A percentile compares a stretch with the other conserved stretches of the same genome.
phyloP scores from a whole-genome alignment of 306 rosid genomes.

The Vigna unguiculata region DNA sequence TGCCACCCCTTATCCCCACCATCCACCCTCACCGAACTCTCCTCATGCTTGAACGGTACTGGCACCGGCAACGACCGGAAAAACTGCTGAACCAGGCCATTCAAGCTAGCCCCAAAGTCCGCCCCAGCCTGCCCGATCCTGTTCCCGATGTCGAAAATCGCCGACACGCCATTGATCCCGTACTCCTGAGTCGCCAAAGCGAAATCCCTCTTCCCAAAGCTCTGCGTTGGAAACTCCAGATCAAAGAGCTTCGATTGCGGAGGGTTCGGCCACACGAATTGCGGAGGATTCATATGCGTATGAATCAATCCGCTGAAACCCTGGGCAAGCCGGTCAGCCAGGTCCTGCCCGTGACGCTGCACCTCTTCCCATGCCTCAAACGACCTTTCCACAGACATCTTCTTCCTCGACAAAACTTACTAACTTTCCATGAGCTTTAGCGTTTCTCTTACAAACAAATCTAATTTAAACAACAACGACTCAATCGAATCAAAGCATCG shows the following conservation, averaged over 20 bases:
- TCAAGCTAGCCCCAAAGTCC: slow-evolving; percentile 88
- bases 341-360: slow-evolving; percentile 94
- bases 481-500: background rate
- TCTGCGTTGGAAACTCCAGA: slow-evolving; percentile 74
- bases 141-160: slow-evolving; percentile 82
- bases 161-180: slow-evolving; percentile 73
- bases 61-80: slow-evolving; percentile 80
- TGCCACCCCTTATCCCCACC: slow-evolving; percentile 55
- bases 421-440: slow-evolving; percentile 39
- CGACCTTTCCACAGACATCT: slow-evolving; percentile 88
- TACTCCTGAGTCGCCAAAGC: slow-evolving; percentile 52
- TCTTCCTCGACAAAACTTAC: slow-evolving; percentile 22
- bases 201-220: slow-evolving; percentile 67
- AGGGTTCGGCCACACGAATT: slow-evolving; percentile 85
- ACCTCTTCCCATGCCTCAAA: slow-evolving; percentile 99
- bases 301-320: slow-evolving; percentile 89
- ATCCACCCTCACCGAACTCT: slow-evolving; percentile 51
- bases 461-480: background rate
- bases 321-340: slow-evolving; percentile 94
- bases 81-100: slow-evolving; percentile 92
- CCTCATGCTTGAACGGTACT: slow-evolving; percentile 77
- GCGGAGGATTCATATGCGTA: slow-evolving; percentile 77
- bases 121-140: slow-evolving; percentile 95
- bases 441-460: background rate
- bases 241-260: slow-evolving; percentile 78